Evolutionary conservation across 2,329 filamentous ascomycete genomes (phyloP), one percentile per base, ranked within the genome.

Genomic region (Cryphonectria naterciae): DNA sequence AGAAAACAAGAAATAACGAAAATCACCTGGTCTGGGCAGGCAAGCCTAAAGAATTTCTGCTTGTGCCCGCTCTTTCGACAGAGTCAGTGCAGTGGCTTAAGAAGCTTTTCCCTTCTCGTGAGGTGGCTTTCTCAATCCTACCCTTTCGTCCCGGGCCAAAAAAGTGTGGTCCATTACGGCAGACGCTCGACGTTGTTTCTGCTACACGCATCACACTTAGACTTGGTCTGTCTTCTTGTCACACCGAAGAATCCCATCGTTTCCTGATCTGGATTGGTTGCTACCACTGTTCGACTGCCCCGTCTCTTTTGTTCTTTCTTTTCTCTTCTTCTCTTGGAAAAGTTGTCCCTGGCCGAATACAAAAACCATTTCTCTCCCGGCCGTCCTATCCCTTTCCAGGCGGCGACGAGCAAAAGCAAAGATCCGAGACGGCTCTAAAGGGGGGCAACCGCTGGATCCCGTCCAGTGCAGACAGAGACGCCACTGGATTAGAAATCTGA

Each of bases 221-320:
- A 64, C 39, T 37, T 49, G 54, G 37, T 19, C 65, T 58, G 17
- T n/a, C 49, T 28, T 28, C 43, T 43, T 35, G 28, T 49, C 63
- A 67, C 22, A 19, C 28, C 65, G 49, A 43, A 43, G 25, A 46
- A 10, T 10, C 46, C n/a, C 32, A 46, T 67, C 65, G 52, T 41
- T 58, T 28, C 43, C 28, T 19, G 43, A 65, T 65, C 43, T 32
- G 39, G 39, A 43, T 10, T 46, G 39, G n/a, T 17, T 46, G 13
- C 39, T 64, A 64, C 39, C 32, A 43, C 61, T 46, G 39, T 64
- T 64, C 61, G 39, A 64, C n/a, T 43, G n/a, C 61, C 46, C 25
- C 25, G 63, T n/a, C 46, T 52, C 22, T 22, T n/a, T 19, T n/a
- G n/a, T 7, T 49, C 4, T 11, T 39, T 10, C 8, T 39, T 39